These are phyloP conservation scores for Nicotiana sylvestris DNA, from an alignment of 257 asterid genomes.

Conservation along the genomic window DNA sequence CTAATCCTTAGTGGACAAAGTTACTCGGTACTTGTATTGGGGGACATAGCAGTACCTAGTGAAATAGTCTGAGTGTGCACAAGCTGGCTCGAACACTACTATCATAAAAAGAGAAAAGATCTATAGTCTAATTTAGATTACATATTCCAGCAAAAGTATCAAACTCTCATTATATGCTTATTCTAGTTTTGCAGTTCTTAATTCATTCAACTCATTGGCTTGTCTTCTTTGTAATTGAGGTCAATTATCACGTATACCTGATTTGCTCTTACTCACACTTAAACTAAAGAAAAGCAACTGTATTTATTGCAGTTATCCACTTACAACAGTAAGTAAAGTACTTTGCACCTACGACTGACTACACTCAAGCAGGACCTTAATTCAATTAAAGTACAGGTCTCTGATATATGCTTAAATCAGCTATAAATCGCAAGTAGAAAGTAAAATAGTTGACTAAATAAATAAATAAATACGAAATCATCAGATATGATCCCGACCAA, in stretches of 20 bases:
- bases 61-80: not conserved
- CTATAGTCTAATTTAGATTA: not conserved
- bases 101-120: not conserved
- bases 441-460: not conserved
- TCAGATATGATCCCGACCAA: not conserved
- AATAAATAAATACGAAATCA: not conserved
- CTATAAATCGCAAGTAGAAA: not conserved
- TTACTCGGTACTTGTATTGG: not conserved
- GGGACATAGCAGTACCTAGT: not conserved
- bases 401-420: not conserved
- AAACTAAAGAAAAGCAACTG: not conserved
- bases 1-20: not conserved
- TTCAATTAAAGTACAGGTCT: not conserved
- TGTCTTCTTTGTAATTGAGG: not conserved
- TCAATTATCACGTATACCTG: not conserved
- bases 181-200: not conserved
- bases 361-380: not conserved
- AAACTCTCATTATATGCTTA: not conserved
- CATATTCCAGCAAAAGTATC: not conserved
- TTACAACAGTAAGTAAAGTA: not conserved
- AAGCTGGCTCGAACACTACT: not conserved
- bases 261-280: not conserved
- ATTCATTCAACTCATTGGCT: not conserved
- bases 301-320: not conserved
- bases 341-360: not conserved